Evolutionary conservation across 208 protist species (phyloP).

Genomic region (Trypanosoma conorhini): DNA sequence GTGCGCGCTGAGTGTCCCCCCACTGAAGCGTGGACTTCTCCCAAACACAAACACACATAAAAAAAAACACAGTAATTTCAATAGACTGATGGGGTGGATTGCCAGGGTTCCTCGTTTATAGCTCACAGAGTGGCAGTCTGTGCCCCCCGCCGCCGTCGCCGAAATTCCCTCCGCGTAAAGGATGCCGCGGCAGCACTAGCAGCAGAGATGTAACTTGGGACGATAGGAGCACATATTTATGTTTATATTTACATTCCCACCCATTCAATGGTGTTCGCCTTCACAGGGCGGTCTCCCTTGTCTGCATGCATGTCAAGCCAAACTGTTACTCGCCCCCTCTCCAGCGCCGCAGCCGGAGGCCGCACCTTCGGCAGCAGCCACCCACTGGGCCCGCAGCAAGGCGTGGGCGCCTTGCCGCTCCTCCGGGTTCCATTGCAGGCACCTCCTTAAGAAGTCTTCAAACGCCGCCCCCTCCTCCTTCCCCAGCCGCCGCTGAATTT

Average conservation of each 20-base stretch:
- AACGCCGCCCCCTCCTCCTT: constrained; percentile 39
- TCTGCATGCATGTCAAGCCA: not conserved
- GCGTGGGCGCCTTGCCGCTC: constrained; percentile 35
- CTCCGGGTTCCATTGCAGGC: constrained; percentile 59
- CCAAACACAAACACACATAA: not conserved
- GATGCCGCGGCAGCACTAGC: too few species aligned
- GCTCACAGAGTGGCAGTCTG: not conserved
- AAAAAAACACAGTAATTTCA: not conserved
- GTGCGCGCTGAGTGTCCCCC: not conserved
- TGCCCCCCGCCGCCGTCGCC: too few species aligned
- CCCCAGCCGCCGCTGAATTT: constrained; percentile 35
- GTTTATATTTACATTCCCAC: too few species aligned
- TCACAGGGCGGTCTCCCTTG: not conserved
- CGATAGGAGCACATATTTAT: too few species aligned
- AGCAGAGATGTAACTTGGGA: too few species aligned
- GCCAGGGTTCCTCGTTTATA: not conserved
- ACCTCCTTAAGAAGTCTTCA: constrained; percentile 40
- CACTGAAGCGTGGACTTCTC: not conserved
- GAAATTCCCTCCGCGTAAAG: too few species aligned
- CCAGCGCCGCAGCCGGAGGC: not conserved
- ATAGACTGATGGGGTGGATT: too few species aligned
- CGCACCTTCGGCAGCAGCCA: constrained; percentile 18
- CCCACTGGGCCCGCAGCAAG: constrained; percentile 42
- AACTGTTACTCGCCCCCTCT: not conserved
- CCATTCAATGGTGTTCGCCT: too few species aligned